phyloP scores from a whole-genome alignment of 1,284 basidiomycete genomes.

The Anthracocystis setariae region DNA sequence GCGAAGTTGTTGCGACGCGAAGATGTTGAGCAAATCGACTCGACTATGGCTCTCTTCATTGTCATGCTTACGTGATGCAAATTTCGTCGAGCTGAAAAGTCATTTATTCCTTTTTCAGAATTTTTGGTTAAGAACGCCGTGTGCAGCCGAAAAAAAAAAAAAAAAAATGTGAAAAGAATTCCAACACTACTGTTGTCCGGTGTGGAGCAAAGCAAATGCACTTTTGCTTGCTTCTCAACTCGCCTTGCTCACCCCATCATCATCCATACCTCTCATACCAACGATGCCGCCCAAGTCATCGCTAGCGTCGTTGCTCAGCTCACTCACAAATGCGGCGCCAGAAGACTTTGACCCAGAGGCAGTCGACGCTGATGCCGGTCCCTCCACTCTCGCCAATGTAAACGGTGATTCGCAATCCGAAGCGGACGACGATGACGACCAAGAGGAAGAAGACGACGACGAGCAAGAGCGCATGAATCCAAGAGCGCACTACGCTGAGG shows the following conservation, averaged over 20 bases:
- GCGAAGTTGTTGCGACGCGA: conserved; percentile 27
- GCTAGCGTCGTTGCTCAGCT: conserved; percentile 34
- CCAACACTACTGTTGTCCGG: conserved; percentile 1
- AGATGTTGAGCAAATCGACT: conserved; percentile 10
- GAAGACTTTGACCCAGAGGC: conserved; percentile 47
- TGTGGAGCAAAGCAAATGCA: conserved; percentile 30
- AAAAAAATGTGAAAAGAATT: too few species aligned
- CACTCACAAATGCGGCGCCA: conserved; percentile 43
- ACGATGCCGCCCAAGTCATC: conserved; percentile 38
- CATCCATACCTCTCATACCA: neutral
- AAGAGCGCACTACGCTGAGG: conserved; percentile 54
- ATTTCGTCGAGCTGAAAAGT: conserved; percentile 2
- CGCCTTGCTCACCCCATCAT: conserved; percentile 1
- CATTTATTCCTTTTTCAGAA: conserved; percentile 2
- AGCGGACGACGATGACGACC: conserved; percentile 22
- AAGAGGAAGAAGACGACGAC: conserved; percentile 21
- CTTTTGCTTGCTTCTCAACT: conserved; percentile 3
- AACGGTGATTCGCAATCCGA: conserved; percentile 12
- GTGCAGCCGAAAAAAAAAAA: too few species aligned
- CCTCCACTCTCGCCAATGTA: conserved; percentile 16
- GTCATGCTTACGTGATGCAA: conserved; percentile 39
- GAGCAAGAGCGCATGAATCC: conserved; percentile 37
- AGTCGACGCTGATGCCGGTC: conserved; percentile 26
- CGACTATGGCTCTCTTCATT: neutral
- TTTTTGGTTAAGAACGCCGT: conserved; percentile 12